A percentile compares a stretch with the other conserved stretches of the same genome.
phyloP scores from a whole-genome alignment of 2,329 filamentous ascomycete genomes.

The Talaromyces amestolkiae region DNA sequence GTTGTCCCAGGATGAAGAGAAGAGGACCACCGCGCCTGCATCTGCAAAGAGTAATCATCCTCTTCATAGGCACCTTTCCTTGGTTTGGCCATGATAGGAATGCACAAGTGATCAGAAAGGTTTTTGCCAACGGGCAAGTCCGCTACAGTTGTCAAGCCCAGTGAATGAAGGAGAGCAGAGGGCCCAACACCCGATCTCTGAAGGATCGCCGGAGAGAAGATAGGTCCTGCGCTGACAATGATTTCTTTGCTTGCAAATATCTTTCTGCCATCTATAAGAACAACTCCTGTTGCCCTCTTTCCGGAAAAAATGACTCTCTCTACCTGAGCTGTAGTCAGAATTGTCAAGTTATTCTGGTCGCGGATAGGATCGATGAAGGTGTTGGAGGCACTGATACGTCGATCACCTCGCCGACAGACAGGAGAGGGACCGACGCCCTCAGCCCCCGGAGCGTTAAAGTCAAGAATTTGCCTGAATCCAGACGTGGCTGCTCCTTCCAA shows the following conservation, averaged over 20 bases:
- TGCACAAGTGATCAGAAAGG: conserved; percentile 22
- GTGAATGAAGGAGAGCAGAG: conserved; percentile 10
- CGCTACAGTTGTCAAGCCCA: conserved; percentile 13
- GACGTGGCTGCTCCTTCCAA: conserved; percentile 15
- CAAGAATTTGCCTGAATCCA: conserved; percentile 16
- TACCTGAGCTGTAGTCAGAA: conserved; percentile 18
- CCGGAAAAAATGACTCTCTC: conserved; percentile 18
- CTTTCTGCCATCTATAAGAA: conserved; percentile 16
- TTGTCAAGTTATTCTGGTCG: conserved; percentile 17
- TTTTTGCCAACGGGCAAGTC: conserved; percentile 22
- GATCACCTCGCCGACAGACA: conserved; percentile 20
- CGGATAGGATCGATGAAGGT: conserved; percentile 22
- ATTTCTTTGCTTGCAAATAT: conserved; percentile 20
- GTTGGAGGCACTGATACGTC: conserved; percentile 21
- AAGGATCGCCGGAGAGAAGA: conserved; percentile 23
- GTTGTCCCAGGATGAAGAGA: conserved; percentile 19
- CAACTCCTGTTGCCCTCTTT: conserved; percentile 11
- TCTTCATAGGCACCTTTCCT: conserved; percentile 21
- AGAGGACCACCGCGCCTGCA: conserved; percentile 23
- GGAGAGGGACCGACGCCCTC: conserved; percentile 22
- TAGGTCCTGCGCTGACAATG: conserved; percentile 21
- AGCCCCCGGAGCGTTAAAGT: conserved; percentile 19
- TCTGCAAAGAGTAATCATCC: conserved; percentile 22
- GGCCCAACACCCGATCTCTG: conserved; percentile 23
- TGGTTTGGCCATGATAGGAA: conserved; percentile 22